These are phyloP conservation scores for Phytopythium sindhum DNA, from an alignment of 352 stramenopile species.

Conservation along the genomic window DNA sequence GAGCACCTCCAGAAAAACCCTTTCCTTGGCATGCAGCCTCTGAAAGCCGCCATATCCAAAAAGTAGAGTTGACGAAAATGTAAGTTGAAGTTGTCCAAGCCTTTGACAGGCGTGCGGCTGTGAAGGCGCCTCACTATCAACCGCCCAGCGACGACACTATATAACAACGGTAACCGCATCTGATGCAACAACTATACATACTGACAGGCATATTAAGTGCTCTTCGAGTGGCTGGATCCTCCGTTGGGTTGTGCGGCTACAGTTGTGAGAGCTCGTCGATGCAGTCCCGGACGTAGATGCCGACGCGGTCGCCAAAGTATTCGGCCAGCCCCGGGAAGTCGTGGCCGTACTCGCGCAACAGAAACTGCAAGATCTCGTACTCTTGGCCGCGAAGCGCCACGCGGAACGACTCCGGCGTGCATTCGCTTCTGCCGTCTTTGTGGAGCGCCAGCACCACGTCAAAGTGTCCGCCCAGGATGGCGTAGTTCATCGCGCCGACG, in stretches of 20 bases:
- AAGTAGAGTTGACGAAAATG: too few species aligned
- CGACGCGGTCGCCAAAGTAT: background rate
- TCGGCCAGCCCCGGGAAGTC: background rate
- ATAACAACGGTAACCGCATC: background rate
- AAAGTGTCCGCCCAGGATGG: slow-evolving; percentile 8
- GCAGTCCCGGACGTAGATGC: slow-evolving; percentile 3
- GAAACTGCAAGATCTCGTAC: slow-evolving; percentile 7
- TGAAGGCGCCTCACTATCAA: background rate
- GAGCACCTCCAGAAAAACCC: background rate
- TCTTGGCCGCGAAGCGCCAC: slow-evolving; percentile 8
- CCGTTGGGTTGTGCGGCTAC: background rate
- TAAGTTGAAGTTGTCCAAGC: too few species aligned
- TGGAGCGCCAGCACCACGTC: slow-evolving; percentile 9
- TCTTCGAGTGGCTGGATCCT: background rate
- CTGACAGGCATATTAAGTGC: too few species aligned
- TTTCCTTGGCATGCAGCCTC: background rate
- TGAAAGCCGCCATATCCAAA: background rate
- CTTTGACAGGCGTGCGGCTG: too few species aligned
- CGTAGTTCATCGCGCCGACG: slow-evolving; percentile 17
- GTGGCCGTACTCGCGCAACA: slow-evolving; percentile 3
- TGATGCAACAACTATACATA: background rate
- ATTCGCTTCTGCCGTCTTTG: slow-evolving; percentile 2
- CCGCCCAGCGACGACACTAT: background rate
- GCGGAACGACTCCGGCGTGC: slow-evolving; percentile 11
- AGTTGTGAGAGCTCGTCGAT: slow-evolving; percentile 5